phyloP scores from a whole-genome alignment of 2,329 filamentous ascomycete species.

The Exophiala alcalophila region DNA sequence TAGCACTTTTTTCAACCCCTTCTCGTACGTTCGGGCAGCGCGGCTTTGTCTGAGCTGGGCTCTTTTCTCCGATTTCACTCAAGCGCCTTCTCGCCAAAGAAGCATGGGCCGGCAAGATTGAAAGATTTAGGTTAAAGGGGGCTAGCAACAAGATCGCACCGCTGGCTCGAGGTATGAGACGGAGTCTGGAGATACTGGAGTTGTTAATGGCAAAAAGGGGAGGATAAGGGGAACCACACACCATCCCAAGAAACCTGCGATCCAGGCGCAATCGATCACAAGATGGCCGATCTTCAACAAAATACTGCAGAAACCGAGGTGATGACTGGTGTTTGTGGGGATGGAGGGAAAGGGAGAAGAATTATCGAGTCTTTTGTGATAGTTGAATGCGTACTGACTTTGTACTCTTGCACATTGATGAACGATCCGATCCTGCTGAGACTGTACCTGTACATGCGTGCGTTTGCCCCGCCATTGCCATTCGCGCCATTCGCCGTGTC shows the following conservation, averaged over 20 bases:
- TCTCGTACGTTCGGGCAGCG: slow-evolving; percentile 1
- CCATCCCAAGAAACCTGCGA: too few relatives aligned
- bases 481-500: too few relatives aligned
- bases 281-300: too few relatives aligned
- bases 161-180: slow-evolving; percentile 1
- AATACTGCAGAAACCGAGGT: neutral
- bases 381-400: too few relatives aligned
- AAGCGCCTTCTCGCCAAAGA: neutral
- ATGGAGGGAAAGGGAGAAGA: too few relatives aligned
- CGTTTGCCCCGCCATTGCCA: too few relatives aligned
- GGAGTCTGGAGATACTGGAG: slow-evolving; percentile 10
- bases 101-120: neutral
- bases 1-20: slow-evolving; percentile 12
- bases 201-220: slow-evolving; percentile 6
- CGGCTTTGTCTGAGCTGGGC: neutral
- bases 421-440: too few relatives aligned
- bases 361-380: too few relatives aligned
- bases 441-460: too few relatives aligned
- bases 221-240: too few relatives aligned
- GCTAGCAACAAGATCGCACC: neutral
- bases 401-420: too few relatives aligned
- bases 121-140: neutral
- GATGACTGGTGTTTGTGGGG: too few relatives aligned
- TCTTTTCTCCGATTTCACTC: neutral
- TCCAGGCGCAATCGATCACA: neutral